Conservation (phyloP, 2,329 filamentous ascomycete genomes). For the Cytospora leucostoma region DNA sequence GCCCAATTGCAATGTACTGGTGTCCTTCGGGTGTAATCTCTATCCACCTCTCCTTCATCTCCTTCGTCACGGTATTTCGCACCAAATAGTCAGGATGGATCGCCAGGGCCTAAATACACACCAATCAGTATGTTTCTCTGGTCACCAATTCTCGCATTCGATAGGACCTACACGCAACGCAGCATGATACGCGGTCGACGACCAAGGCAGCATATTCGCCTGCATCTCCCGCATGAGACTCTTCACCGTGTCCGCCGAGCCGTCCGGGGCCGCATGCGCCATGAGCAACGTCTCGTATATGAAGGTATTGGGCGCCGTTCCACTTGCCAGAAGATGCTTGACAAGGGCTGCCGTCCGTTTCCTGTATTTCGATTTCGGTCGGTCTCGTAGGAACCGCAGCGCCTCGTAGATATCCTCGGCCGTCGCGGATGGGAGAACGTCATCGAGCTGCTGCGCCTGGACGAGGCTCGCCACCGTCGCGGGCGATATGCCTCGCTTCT, state of each 20-base stretch:
- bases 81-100: conserved; percentile 85
- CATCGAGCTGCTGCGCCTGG: conserved; percentile 27
- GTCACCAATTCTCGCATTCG: background rate
- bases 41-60: conserved; percentile 76
- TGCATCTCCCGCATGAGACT: conserved; percentile 74
- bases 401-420: conserved; percentile 49
- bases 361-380: conserved; percentile 34
- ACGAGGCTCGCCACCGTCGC: conserved; percentile 27
- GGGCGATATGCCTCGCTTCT: background rate
- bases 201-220: conserved; percentile 59
- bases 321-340: conserved; percentile 57
- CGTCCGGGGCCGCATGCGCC: conserved; percentile 66
- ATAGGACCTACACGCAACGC: conserved; percentile 60
- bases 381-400: conserved; percentile 44
- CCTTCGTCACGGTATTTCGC: conserved; percentile 68
- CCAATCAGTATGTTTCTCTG: background rate
- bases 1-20: conserved; percentile 69
- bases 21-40: conserved; percentile 61
- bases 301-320: conserved; percentile 55
- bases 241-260: conserved; percentile 65
- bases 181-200: conserved; percentile 69
- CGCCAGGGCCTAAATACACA: conserved; percentile 59
- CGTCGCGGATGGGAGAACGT: conserved; percentile 33
- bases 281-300: conserved; percentile 76
- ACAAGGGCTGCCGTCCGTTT: conserved; percentile 43